These are phyloP conservation scores for Fusarium acutatum DNA, from an alignment of 2,329 filamentous ascomycete genomes.

Conservation along the genomic window DNA sequence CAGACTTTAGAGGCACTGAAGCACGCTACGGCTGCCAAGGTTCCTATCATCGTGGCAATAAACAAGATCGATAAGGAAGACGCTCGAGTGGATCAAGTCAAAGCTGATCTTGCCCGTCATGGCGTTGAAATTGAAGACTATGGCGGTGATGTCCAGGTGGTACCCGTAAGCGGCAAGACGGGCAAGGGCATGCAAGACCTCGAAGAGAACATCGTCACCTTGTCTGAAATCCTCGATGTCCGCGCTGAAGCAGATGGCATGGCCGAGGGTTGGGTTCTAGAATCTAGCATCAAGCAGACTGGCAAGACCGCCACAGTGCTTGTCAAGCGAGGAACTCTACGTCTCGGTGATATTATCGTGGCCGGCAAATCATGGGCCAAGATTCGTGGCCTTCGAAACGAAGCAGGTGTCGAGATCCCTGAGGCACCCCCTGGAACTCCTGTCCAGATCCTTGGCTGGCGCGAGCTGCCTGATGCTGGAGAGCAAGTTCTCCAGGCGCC, in stretches of 20 bases:
- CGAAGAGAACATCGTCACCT: conserved; percentile 86
- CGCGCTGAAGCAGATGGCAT: conserved; percentile 79
- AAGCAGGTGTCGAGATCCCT: conserved; percentile 75
- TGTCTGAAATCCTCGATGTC: conserved; percentile 91
- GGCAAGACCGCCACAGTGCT: conserved; percentile 90
- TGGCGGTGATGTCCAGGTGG: conserved; percentile 92
- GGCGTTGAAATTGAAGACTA: conserved; percentile 94
- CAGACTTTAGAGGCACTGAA: conserved; percentile 97
- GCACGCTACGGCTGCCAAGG: conserved; percentile 85
- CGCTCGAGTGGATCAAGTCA: conserved; percentile 82
- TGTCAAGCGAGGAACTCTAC: conserved; percentile 85
- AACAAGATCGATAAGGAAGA: conserved; percentile 96
- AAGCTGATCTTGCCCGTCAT: conserved; percentile 83
- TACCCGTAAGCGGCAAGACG: conserved; percentile 92
- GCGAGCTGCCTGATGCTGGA: conserved; percentile 80
- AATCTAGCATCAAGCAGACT: conserved; percentile 85
- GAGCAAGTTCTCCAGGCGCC: conserved; percentile 86
- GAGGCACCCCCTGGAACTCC: conserved; percentile 88
- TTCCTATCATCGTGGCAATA: conserved; percentile 96
- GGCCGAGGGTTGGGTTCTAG: conserved; percentile 93
- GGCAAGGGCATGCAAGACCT: conserved; percentile 90
- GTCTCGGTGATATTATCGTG: conserved; percentile 81
- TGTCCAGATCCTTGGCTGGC: conserved; percentile 95
- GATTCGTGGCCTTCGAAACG: conserved; percentile 85
- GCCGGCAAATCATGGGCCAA: conserved; percentile 89